A percentile compares a stretch with the other conserved stretches of the same genome.
These are phyloP conservation scores for Adansonia rubrostipa DNA, from an alignment of 441 rosid species.

Conservation along the genomic window DNA sequence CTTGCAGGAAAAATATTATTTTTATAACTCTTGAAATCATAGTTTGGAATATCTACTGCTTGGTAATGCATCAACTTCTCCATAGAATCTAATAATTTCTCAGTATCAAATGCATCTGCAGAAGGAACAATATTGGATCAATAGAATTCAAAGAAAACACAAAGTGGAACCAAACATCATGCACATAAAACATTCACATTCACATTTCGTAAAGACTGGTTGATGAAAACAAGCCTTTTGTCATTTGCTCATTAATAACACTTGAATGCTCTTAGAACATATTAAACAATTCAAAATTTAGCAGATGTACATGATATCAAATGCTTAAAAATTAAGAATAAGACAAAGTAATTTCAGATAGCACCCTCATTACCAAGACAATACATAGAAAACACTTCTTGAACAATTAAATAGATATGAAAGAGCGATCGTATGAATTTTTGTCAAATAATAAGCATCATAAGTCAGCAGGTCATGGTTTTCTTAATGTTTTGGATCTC, in stretches of 20 bases:
- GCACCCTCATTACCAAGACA: not conserved
- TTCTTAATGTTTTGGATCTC: conserved; percentile 18
- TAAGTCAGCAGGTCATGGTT: not conserved
- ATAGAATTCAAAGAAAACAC: conserved; percentile 23
- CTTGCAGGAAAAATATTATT: conserved; percentile 72
- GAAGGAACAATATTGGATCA: conserved; percentile 33
- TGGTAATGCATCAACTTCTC: conserved; percentile 83
- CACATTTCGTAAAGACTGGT: conserved; percentile 10
- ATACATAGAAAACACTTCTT: conserved; percentile 5
- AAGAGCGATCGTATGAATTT: not conserved
- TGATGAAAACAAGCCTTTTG: conserved; percentile 13
- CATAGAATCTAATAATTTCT: conserved; percentile 71
- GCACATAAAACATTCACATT: not conserved
- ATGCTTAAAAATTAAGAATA: not conserved
- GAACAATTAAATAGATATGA: not conserved
- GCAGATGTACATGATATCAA: not conserved
- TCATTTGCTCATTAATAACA: not conserved
- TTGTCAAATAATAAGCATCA: not conserved
- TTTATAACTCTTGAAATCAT: conserved; percentile 94
- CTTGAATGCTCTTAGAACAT: conserved; percentile 13
- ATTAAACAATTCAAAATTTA: conserved; percentile 10
- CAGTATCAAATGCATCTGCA: conserved; percentile 95
- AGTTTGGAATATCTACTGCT: conserved; percentile 94
- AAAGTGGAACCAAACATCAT: conserved; percentile 21
- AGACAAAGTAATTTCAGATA: not conserved